Evolutionary conservation across 768 basidiomycete genomes (phyloP).

Genomic region (Megacollybia marginata): DNA sequence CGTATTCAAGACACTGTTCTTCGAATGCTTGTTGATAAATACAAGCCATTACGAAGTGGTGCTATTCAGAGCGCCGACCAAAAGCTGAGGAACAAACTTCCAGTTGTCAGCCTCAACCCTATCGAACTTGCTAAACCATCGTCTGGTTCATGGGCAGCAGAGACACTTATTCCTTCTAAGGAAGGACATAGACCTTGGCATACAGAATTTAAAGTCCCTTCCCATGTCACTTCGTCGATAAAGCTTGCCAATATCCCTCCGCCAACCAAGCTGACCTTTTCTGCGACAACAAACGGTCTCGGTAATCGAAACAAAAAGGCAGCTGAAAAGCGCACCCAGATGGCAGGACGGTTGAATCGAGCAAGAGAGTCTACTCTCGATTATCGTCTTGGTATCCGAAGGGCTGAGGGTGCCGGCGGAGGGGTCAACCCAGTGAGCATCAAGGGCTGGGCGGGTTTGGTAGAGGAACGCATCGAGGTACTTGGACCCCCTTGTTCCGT

Average conservation of each 20-base stretch:
- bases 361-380: constrained; percentile 74
- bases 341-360: constrained; percentile 46
- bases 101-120: constrained; percentile 16
- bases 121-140: constrained; percentile 11
- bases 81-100: constrained; percentile 48
- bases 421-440: constrained; percentile 52
- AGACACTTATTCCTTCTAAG: constrained; percentile 46
- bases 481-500: constrained; percentile 4
- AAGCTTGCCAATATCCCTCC: constrained; percentile 41
- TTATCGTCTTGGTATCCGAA: constrained; percentile 57
- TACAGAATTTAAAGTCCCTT: constrained; percentile 56
- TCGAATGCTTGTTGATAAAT: constrained; percentile 82
- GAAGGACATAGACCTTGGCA: constrained; percentile 64
- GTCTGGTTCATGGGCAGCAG: constrained; percentile 37
- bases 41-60: constrained; percentile 71
- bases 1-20: constrained; percentile 60
- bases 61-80: constrained; percentile 55
- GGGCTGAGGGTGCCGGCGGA: constrained; percentile 11
- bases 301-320: constrained; percentile 40
- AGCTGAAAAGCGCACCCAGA: constrained; percentile 40
- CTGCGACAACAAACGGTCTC: constrained; percentile 23
- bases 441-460: constrained; percentile 68
- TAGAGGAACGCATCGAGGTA: constrained; percentile 80
- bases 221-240: constrained; percentile 44
- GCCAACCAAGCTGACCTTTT: constrained; percentile 8